These are phyloP conservation scores for Trichoderma guizhouense DNA, from an alignment of 2,329 filamentous ascomycete species.

Conservation along the genomic window DNA sequence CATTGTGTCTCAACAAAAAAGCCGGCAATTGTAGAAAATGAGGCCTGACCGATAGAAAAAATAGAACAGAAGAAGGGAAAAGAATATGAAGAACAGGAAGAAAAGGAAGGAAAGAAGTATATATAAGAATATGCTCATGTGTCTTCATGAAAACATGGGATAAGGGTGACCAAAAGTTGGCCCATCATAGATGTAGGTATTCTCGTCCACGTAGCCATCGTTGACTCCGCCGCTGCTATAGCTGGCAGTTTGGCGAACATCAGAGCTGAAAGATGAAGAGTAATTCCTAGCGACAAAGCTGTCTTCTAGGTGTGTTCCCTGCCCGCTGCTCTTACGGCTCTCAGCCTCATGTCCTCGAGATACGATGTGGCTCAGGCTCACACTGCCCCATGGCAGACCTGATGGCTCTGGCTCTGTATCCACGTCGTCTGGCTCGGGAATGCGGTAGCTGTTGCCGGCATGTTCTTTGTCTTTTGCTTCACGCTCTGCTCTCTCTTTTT, in stretches of 20 bases:
- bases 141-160: neutral
- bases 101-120: neutral
- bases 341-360: slow-evolving; percentile 49
- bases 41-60: neutral
- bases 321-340: slow-evolving; percentile 42
- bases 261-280: slow-evolving; percentile 24
- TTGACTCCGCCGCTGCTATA: slow-evolving; percentile 35
- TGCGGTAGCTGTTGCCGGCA: slow-evolving; percentile 62
- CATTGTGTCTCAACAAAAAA: neutral
- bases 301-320: slow-evolving; percentile 36
- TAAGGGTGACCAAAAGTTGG: neutral
- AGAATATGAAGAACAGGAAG: neutral
- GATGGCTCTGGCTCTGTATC: slow-evolving; percentile 50
- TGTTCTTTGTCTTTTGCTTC: slow-evolving; percentile 61
- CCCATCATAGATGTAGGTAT: slow-evolving; percentile 26
- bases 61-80: neutral
- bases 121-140: neutral
- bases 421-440: slow-evolving; percentile 57
- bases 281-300: slow-evolving; percentile 32
- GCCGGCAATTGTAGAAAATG: neutral
- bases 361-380: slow-evolving; percentile 57
- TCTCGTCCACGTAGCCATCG: slow-evolving; percentile 33
- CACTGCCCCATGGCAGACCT: slow-evolving; percentile 69
- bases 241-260: slow-evolving; percentile 28
- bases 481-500: slow-evolving; percentile 62